A percentile compares a stretch with the other conserved stretches of the same genome.
Conservation (phyloP, 2,329 filamentous ascomycete genomes). For the Alternaria alternata region DNA sequence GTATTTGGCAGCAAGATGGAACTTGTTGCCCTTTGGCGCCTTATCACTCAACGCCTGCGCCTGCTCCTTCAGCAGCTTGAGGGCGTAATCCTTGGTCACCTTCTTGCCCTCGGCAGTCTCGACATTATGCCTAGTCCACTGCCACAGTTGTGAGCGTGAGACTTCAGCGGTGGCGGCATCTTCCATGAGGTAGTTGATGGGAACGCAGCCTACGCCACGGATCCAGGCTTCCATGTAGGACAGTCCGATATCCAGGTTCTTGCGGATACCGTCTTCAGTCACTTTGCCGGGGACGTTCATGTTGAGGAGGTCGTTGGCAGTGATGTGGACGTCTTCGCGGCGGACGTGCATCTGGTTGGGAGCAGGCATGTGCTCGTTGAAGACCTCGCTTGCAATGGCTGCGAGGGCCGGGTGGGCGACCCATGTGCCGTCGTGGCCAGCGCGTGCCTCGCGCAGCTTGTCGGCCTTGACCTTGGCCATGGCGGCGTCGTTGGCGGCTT, state of each 20-base stretch:
- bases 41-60: slow-evolving; percentile 76
- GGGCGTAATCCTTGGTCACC: slow-evolving; percentile 90
- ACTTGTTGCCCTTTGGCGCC: slow-evolving; percentile 90
- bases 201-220: slow-evolving; percentile 91
- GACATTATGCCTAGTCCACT: slow-evolving; percentile 82
- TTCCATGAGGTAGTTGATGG: slow-evolving; percentile 98
- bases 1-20: slow-evolving; percentile 87
- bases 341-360: slow-evolving; percentile 95
- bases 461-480: slow-evolving; percentile 94
- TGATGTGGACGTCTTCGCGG: slow-evolving; percentile 86
- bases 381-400: slow-evolving; percentile 85
- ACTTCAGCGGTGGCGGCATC: slow-evolving; percentile 98
- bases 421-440: slow-evolving; percentile 97
- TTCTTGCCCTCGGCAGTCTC: slow-evolving; percentile 87
- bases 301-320: slow-evolving; percentile 90
- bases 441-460: slow-evolving; percentile 94
- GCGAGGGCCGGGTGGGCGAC: slow-evolving; percentile 96
- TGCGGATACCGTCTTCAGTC: slow-evolving; percentile 93
- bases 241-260: slow-evolving; percentile 96
- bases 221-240: slow-evolving; percentile 99
- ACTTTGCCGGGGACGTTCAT: slow-evolving; percentile 95
- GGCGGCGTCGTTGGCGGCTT: slow-evolving; percentile 87
- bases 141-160: slow-evolving; percentile 92
- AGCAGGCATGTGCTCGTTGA: slow-evolving; percentile 98
- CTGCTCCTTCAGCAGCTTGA: slow-evolving; percentile 86